Base-by-base conservation (phyloP, 345 rosid species). In the Hypericum perforatum region DNA sequence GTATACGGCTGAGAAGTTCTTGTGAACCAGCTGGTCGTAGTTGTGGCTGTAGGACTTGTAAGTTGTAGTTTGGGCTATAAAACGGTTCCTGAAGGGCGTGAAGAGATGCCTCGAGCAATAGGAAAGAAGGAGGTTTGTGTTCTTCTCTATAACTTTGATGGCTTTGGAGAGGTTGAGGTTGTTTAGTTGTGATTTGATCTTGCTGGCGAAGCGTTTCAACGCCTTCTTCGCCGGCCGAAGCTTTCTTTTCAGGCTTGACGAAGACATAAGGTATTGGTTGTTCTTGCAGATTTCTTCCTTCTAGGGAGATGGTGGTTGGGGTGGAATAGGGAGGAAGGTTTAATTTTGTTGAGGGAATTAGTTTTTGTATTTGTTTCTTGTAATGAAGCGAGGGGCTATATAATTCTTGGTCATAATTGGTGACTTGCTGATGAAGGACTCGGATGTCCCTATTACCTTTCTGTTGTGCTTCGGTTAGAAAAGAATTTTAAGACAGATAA, bases 201-300 rank as follows among this genome's bases (percentile, higher is more conserved):
- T 67, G 54, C 39, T 44, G 15, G 75, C 58, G 62, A 86, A 68
- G 57, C 63, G 70, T 63, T 58, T 86, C 82, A 85, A 77, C 14
- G 90, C 90, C 63, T 59, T 68, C 45, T 74, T 80, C 10, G 79
- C 85, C 0, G 80, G 88, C 16, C 59, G 72, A 52, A 82, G 84
- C 85, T 74, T 86, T 79, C 61, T 85, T 51, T 36, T 54, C 9
- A 79, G 67, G 54, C 78, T 66, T 29, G 75, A 60, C 5, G 58
- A 74, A 46, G 81, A 59, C 94, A 82, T 84, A 9, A 52, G 50
- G 11, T 2, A 45, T 0, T 7, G 32, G 16, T 38, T 43, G 36
- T 29, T 37, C 7, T 9, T 16, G 54, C 16, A 40, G n/a, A 29
- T 47, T 7, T 16, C 41, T 45, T 45, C 39, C 37, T 39, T 10